phyloP scores from a whole-genome alignment of 257 asterid species.

The Forsythia viridissima region DNA sequence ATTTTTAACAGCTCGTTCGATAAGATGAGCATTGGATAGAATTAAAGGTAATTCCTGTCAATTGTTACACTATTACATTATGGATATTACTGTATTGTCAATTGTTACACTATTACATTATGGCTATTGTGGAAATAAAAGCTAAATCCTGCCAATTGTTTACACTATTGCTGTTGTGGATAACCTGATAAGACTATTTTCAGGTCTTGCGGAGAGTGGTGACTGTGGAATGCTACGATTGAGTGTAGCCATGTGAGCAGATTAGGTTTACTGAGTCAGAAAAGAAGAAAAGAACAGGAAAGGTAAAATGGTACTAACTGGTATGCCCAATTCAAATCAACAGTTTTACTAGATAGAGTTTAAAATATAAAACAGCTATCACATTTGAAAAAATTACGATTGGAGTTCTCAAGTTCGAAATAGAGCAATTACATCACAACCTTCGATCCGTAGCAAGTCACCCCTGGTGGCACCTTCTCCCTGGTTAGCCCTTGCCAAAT shows the following conservation, averaged over 20 bases:
- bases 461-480: not conserved
- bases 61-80: too few relatives aligned
- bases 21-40: too few relatives aligned
- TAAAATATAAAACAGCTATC: not conserved
- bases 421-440: not conserved
- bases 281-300: constrained; percentile 17
- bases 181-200: not conserved
- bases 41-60: too few relatives aligned
- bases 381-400: not conserved
- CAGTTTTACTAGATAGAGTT: constrained; percentile 2
- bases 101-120: too few relatives aligned
- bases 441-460: not conserved
- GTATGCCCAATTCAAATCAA: constrained; percentile 31
- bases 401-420: not conserved
- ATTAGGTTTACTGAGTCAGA: constrained; percentile 3
- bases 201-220: not conserved
- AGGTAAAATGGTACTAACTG: constrained; percentile 9
- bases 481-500: not conserved
- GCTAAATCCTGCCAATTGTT: too few relatives aligned
- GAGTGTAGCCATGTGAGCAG: not conserved
- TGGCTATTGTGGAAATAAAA: too few relatives aligned
- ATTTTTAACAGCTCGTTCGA: too few relatives aligned
- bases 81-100: too few relatives aligned
- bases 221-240: too few relatives aligned
- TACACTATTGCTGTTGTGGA: not conserved